A percentile compares a stretch with the other conserved stretches of the same genome.
Evolutionary conservation across 2,329 filamentous ascomycete species (phyloP).

Genomic region (Aspergillus uvarum): DNA sequence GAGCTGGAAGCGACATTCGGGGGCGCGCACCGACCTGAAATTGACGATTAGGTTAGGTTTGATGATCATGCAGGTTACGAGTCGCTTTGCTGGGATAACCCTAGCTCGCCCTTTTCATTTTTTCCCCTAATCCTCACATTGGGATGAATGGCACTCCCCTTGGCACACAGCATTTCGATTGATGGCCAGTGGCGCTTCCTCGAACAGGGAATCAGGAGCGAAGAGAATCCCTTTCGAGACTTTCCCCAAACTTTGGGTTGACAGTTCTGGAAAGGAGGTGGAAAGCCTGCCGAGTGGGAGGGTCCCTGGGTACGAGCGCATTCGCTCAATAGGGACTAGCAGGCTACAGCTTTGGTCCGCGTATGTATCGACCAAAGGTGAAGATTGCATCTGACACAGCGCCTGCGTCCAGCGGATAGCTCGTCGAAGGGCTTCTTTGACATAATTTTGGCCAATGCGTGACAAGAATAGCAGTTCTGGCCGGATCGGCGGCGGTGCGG

Average conservation of each 20-base stretch:
- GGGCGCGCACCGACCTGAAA: not conserved
- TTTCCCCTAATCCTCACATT: not conserved
- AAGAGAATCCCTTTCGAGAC: not conserved
- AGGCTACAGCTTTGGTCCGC: not conserved
- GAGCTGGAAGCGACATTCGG: not conserved
- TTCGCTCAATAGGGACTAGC: not conserved
- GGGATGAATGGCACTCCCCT: not conserved
- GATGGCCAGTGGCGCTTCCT: conserved; percentile 4
- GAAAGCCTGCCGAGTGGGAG: not conserved
- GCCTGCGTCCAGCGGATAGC: not conserved
- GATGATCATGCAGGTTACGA: not conserved
- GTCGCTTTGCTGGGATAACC: not conserved
- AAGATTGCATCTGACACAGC: not conserved
- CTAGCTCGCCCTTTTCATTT: not conserved
- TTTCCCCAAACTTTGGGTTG: not conserved
- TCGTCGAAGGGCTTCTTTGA: not conserved
- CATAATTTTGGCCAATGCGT: not conserved
- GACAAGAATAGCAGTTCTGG: conserved; percentile 3
- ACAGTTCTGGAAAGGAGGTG: not conserved
- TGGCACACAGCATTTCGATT: not conserved
- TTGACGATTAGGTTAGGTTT: not conserved
- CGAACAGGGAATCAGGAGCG: not conserved
- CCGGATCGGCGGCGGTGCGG: conserved; percentile 1
- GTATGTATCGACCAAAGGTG: not conserved
- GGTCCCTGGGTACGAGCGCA: not conserved